Evolutionary conservation across 768 basidiomycete genomes (phyloP).

Genomic region (Phanerochaete carnosa): DNA sequence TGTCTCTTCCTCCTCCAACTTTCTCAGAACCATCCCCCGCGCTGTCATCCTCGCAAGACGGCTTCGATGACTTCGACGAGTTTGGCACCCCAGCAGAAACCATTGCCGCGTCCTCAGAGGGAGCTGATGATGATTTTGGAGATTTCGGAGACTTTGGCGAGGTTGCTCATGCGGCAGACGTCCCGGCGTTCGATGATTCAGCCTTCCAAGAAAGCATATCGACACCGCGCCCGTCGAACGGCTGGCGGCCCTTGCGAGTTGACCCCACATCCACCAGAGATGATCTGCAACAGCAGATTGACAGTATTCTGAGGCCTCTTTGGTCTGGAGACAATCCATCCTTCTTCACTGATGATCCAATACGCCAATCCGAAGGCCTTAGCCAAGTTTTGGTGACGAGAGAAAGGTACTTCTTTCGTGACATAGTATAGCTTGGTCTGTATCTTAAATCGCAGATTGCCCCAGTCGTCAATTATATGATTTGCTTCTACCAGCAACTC

Average conservation of each 20-base stretch:
- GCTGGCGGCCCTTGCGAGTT: slow-evolving; percentile 63
- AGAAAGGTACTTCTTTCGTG: slow-evolving; percentile 53
- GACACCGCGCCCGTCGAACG: slow-evolving; percentile 22
- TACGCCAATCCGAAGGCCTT: slow-evolving; percentile 78
- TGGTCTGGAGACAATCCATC: slow-evolving; percentile 55
- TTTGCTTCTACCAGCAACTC: slow-evolving; percentile 59
- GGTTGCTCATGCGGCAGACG: slow-evolving; percentile 37
- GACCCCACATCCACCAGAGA: slow-evolving; percentile 59
- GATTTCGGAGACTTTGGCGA: slow-evolving; percentile 90
- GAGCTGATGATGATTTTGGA: slow-evolving; percentile 75
- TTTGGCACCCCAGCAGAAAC: slow-evolving; percentile 52
- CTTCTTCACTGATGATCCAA: slow-evolving; percentile 61
- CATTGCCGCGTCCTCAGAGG: slow-evolving; percentile 30
- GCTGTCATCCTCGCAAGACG: slow-evolving; percentile 20
- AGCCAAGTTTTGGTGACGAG: slow-evolving; percentile 73
- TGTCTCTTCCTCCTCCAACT: slow-evolving; percentile 27
- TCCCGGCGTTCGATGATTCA: slow-evolving; percentile 23
- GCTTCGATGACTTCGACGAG: slow-evolving; percentile 52
- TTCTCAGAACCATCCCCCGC: slow-evolving; percentile 25
- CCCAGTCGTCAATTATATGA: slow-evolving; percentile 78
- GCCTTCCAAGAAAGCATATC: slow-evolving; percentile 35
- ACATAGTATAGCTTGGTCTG: slow-evolving; percentile 4
- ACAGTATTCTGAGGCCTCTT: slow-evolving; percentile 62
- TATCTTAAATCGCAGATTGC: slow-evolving; percentile 22
- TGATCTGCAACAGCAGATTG: slow-evolving; percentile 58